Base-by-base conservation (phyloP, 208 protist species). In the Acanthamoeba royreba region DNA sequence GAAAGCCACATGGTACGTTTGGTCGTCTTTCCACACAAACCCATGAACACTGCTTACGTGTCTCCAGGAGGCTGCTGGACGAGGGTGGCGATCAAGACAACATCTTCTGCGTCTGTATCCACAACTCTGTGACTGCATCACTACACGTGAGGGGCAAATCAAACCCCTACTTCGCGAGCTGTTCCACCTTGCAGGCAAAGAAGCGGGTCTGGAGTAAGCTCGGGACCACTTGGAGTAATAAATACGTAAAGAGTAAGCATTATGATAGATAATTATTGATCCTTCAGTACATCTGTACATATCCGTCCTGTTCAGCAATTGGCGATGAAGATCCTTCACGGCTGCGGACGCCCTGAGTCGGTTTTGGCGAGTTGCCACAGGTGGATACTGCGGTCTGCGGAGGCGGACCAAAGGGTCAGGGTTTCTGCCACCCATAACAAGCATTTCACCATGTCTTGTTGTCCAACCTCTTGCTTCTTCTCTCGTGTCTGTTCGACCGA, bases 81-180 rank as follows among this genome's bases (percentile, higher is more conserved):
- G 69, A 9, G 42, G 11, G 72, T 83, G 72, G 72, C 72, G 72
- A 17, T 13, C 40, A 35, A 77, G 87, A 42, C n/a, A 79, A 45
- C 87, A 92, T 35, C 13, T 92, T 33, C 42, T 92, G 11, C 42
- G 58, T 13, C 87, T 92, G 45, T 92, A 92, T 40, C 87, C 87
- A 9, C 53, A 63, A 38, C 61, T 92, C 35, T 72, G 55, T 25
- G 58, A 92, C 4, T 92, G 87, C 61, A 92, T 92, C 87, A 92
- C 87, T 7, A 92, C 58, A n/a, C 40, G 61, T 17, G 87, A 92
- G 43, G 61, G 35, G 11, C 35, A 49, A 28, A 55, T 81, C 58
- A 92, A 92, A 61, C 45, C 40, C 3, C 42, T 81, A 35, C 87
- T 92, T 11, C 40, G 47, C 22, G 58, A 92, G 58, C 61, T 92